phyloP scores from a whole-genome alignment of 177 flowering plant genomes.

The Tripterygium wilfordii region DNA sequence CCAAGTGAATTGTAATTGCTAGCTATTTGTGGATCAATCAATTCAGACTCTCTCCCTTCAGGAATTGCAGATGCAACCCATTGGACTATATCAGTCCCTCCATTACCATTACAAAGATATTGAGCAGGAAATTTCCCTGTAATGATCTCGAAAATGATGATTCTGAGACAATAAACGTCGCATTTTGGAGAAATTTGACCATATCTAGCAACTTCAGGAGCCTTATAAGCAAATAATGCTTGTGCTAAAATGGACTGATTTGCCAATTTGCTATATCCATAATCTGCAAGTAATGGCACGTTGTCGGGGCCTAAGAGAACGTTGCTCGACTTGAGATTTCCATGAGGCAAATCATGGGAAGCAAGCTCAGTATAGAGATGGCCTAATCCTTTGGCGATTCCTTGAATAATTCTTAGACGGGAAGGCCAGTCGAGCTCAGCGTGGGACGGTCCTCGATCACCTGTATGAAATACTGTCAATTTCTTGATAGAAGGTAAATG shows the following conservation, averaged over 20 bases:
- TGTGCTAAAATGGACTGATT: conserved; percentile 22
- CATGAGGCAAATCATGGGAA: conserved; percentile 57
- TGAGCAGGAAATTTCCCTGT: conserved; percentile 79
- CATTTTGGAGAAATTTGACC: conserved; percentile 48
- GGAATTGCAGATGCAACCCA: conserved; percentile 44
- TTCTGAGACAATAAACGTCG: conserved; percentile 78
- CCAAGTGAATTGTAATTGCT: conserved; percentile 8
- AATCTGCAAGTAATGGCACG: conserved; percentile 66
- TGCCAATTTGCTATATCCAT: conserved; percentile 40
- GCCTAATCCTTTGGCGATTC: conserved; percentile 60
- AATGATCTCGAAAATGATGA: conserved; percentile 66
- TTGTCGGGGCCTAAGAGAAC: conserved; percentile 42
- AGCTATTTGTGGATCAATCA: conserved; percentile 59
- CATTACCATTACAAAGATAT: conserved; percentile 40
- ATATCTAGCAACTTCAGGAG: conserved; percentile 50
- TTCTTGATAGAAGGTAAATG: no score
- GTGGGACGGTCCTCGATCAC: conserved; percentile 50
- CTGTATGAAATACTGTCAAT: no score
- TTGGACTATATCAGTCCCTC: conserved; percentile 68
- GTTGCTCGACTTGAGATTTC: conserved; percentile 85
- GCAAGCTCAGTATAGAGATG: conserved; percentile 52
- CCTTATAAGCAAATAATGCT: conserved; percentile 48
- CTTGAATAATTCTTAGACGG: conserved; percentile 59
- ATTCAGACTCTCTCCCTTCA: conserved; percentile 38
- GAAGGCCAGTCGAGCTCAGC: conserved; percentile 58